phyloP scores from a whole-genome alignment of 306 rosid genomes.

The Lathyrus sativus region DNA sequence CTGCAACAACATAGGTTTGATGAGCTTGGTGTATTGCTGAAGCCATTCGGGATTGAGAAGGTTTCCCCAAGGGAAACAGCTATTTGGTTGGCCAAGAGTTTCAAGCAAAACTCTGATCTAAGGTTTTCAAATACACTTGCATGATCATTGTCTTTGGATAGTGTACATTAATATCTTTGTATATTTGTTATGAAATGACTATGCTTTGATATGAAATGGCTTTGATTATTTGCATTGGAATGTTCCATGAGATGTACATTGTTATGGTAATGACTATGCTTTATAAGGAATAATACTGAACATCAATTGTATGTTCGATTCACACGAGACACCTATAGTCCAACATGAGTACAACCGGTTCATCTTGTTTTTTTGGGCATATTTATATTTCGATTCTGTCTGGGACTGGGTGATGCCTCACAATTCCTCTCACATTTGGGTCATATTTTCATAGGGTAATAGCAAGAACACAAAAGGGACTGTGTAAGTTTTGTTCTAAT shows the following conservation, averaged over 20 bases:
- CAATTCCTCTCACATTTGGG: too few relatives aligned
- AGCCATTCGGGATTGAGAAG: slow-evolving; percentile 93
- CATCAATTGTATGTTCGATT: not conserved
- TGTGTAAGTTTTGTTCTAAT: too few relatives aligned
- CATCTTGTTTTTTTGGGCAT: not conserved
- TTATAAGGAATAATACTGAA: slow-evolving; percentile 1
- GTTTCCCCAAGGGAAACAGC: slow-evolving; percentile 98
- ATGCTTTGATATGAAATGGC: slow-evolving; percentile 23
- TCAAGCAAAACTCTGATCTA: slow-evolving; percentile 60
- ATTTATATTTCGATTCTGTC: too few relatives aligned
- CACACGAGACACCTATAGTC: not conserved
- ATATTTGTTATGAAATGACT: slow-evolving; percentile 9
- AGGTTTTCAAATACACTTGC: slow-evolving; percentile 26
- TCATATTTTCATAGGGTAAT: too few relatives aligned
- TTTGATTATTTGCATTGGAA: slow-evolving; percentile 5
- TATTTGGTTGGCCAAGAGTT: slow-evolving; percentile 96
- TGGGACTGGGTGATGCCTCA: too few relatives aligned
- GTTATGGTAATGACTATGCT: not conserved
- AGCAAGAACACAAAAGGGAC: too few relatives aligned
- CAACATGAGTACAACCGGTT: not conserved
- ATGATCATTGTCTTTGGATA: not conserved
- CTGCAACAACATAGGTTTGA: slow-evolving; percentile 74
- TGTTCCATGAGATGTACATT: slow-evolving; percentile 19
- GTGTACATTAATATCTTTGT: slow-evolving; percentile 36
- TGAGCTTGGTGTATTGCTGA: slow-evolving; percentile 90